Conservation (phyloP, 2,329 filamentous ascomycete species). For the Zymoseptoria brevis region DNA sequence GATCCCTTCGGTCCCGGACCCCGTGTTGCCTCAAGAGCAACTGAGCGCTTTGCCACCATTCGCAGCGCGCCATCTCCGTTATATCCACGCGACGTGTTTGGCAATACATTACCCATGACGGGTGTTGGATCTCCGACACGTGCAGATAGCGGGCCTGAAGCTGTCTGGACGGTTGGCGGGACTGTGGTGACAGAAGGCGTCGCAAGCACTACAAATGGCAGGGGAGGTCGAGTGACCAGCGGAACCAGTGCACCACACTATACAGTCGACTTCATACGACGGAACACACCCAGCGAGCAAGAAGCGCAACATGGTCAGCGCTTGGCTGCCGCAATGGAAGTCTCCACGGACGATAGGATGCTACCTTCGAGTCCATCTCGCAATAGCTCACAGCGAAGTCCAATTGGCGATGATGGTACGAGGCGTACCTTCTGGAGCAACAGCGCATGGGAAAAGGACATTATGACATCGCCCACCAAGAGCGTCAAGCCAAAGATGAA, state of each 20-base stretch:
- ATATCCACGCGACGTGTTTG: constrained; percentile 1
- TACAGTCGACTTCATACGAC: constrained; percentile 48
- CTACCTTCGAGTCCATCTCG: constrained; percentile 36
- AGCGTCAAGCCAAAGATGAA: constrained; percentile 14
- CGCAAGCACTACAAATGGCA: constrained; percentile 48
- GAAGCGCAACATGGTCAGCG: constrained; percentile 57
- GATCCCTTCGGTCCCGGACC: constrained; percentile 24
- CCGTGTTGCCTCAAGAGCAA: constrained; percentile 9
- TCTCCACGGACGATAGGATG: constrained; percentile 62
- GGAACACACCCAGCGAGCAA: constrained; percentile 19
- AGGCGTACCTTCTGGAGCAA: constrained; percentile 15
- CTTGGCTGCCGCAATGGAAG: constrained; percentile 70
- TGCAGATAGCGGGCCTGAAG: constrained; percentile 51
- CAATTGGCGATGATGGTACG: constrained; percentile 4
- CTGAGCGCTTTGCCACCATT: constrained; percentile 21
- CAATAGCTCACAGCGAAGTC: constrained; percentile 1
- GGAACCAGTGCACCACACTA: constrained; percentile 64
- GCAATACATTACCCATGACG: neutral
- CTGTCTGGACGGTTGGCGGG: constrained; percentile 73
- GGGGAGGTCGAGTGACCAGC: constrained; percentile 57
- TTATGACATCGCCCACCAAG: constrained; percentile 6
- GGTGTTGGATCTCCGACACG: constrained; percentile 1
- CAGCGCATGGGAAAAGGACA: constrained; percentile 16
- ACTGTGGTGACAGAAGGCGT: constrained; percentile 34
- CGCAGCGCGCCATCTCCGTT: constrained; percentile 3